These are phyloP conservation scores for Trametes cinnabarina DNA, from an alignment of 768 basidiomycete genomes.

Conservation along the genomic window DNA sequence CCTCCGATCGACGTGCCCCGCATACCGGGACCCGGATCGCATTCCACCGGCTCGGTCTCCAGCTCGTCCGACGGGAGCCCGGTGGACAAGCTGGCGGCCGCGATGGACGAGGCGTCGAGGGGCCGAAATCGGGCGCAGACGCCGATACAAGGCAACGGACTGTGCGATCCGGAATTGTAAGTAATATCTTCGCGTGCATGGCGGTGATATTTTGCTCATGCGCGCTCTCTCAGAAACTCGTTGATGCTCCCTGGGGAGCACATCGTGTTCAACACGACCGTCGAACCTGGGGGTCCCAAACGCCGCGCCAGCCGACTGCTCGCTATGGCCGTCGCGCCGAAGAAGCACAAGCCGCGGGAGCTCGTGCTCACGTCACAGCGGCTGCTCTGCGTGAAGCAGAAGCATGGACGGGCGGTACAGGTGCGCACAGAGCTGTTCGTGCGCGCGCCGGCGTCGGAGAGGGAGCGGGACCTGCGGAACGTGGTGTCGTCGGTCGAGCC, in stretches of 20 bases:
- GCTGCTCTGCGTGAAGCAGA: conserved; percentile 55
- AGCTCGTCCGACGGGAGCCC: conserved; percentile 53
- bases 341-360: conserved; percentile 49
- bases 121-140: conserved; percentile 55
- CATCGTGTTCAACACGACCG: conserved; percentile 49
- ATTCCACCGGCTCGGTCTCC: conserved; percentile 39
- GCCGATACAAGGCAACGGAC: conserved; percentile 51
- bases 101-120: conserved; percentile 40
- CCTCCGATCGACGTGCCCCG: conserved; percentile 30
- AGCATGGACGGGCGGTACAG: conserved; percentile 37
- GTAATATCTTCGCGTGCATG: conserved; percentile 15
- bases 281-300: conserved; percentile 53
- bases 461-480: conserved; percentile 45
- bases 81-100: conserved; percentile 36
- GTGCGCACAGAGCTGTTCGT: conserved; percentile 55
- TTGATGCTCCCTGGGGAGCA: conserved; percentile 45
- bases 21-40: conserved; percentile 27
- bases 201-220: neutral
- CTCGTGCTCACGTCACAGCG: conserved; percentile 57
- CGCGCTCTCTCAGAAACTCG: conserved; percentile 27
- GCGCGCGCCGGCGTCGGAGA: conserved; percentile 26
- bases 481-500: conserved; percentile 47
- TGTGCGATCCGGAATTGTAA: conserved; percentile 45
- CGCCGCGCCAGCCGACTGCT: conserved; percentile 59
- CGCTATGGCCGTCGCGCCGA: conserved; percentile 47